A percentile compares a stretch with the other conserved stretches of the same genome.
These are phyloP conservation scores for Ampelomyces quisqualis DNA, from an alignment of 2,329 filamentous ascomycete genomes.

Conservation along the genomic window DNA sequence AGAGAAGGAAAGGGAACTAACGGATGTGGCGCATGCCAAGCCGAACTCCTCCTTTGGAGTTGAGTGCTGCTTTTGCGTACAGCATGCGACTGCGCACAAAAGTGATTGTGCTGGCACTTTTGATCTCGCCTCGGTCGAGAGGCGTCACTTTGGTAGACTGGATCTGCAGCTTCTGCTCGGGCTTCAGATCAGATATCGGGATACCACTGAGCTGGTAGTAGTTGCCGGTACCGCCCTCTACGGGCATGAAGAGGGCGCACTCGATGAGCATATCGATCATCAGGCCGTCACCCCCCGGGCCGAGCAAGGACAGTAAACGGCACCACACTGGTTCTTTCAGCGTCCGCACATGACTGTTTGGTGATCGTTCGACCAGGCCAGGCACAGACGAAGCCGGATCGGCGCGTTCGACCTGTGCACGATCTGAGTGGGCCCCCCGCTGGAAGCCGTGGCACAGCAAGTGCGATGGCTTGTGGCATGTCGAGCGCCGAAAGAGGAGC, in stretches of 20 bases:
- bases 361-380: conserved; percentile 63
- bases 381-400: conserved; percentile 57
- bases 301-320: conserved; percentile 70
- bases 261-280: conserved; percentile 77
- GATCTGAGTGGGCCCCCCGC: conserved; percentile 43
- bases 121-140: conserved; percentile 11
- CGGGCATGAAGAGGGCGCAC: conserved; percentile 69
- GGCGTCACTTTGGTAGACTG: conserved; percentile 2
- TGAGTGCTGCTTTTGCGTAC: conserved; percentile 74
- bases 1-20: conserved; percentile 50
- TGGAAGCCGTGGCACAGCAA: conserved; percentile 83
- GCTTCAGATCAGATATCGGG: conserved; percentile 53
- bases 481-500: conserved; percentile 67
- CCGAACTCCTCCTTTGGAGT: conserved; percentile 64
- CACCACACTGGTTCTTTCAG: conserved; percentile 75
- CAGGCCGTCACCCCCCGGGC: conserved; percentile 70
- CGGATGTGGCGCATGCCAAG: conserved; percentile 80
- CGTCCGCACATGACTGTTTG: conserved; percentile 68
- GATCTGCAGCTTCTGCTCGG: conserved; percentile 8
- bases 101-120: conserved; percentile 60
- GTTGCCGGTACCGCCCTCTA: conserved; percentile 63
- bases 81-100: conserved; percentile 84
- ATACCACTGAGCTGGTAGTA: conserved; percentile 78
- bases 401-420: conserved; percentile 30
- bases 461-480: conserved; percentile 63